Percentiles rank a stretch among this genome's conserved stretches.
These are phyloP conservation scores for Beauveria caledonica DNA, from an alignment of 2,329 filamentous ascomycete species.

Conservation along the genomic window DNA sequence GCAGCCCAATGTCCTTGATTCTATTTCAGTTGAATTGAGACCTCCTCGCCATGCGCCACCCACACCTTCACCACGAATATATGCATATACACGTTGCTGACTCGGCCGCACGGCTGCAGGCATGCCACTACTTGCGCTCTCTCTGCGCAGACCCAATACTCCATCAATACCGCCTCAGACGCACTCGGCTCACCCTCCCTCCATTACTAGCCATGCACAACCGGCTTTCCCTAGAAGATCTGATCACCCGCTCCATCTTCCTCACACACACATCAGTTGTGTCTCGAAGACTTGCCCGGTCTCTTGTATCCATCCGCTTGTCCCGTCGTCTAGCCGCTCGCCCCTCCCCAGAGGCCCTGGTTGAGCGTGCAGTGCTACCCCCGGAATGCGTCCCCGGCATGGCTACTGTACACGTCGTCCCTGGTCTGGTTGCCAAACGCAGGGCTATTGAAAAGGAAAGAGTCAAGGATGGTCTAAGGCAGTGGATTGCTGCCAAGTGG, in stretches of 20 bases:
- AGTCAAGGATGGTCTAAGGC: slow-evolving; percentile 57
- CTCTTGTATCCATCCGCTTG: slow-evolving; percentile 57
- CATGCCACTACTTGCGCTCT: slow-evolving; percentile 51
- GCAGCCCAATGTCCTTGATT: slow-evolving; percentile 3
- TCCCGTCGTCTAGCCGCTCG: slow-evolving; percentile 52
- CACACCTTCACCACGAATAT: not conserved
- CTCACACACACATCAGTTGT: slow-evolving; percentile 57
- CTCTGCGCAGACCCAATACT: slow-evolving; percentile 59
- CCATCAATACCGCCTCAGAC: slow-evolving; percentile 53
- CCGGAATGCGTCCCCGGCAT: slow-evolving; percentile 50
- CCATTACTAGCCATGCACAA: slow-evolving; percentile 47
- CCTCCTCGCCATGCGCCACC: not conserved
- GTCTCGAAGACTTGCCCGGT: slow-evolving; percentile 54
- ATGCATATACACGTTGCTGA: slow-evolving; percentile 9
- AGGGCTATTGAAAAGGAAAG: slow-evolving; percentile 57
- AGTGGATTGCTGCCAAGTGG: slow-evolving; percentile 56
- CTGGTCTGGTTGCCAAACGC: slow-evolving; percentile 53
- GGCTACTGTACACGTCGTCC: slow-evolving; percentile 39
- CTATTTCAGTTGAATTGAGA: not conserved
- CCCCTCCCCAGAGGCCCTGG: slow-evolving; percentile 51
- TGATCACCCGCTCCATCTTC: slow-evolving; percentile 58
- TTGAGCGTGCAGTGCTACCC: slow-evolving; percentile 56
- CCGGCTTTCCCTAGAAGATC: slow-evolving; percentile 52
- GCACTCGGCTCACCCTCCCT: slow-evolving; percentile 44
- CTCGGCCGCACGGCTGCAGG: slow-evolving; percentile 30